Conservation (phyloP, 2,329 filamentous ascomycete species). For the Xylariomycetidae sp. region DNA sequence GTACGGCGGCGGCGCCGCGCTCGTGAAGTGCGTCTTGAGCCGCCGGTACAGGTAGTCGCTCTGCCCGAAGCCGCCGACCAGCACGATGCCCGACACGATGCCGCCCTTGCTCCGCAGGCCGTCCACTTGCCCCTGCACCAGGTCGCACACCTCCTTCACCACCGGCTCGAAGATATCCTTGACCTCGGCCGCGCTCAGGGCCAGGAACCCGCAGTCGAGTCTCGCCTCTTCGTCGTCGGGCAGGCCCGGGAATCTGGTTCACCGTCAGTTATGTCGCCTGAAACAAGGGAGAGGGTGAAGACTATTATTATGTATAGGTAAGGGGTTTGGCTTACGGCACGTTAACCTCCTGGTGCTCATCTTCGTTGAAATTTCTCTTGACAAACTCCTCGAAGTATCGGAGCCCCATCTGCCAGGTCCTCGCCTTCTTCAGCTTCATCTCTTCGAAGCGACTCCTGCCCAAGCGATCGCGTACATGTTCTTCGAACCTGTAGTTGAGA, state of each 20-base stretch:
- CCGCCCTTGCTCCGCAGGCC: conserved; percentile 57
- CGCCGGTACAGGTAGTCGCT: conserved; percentile 70
- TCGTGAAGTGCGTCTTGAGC: conserved; percentile 64
- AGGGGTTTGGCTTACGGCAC: conserved; percentile 51
- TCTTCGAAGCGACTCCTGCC: conserved; percentile 64
- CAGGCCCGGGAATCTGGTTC: conserved; percentile 60
- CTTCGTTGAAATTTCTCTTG: conserved; percentile 77
- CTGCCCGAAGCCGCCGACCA: conserved; percentile 79
- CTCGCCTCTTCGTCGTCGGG: conserved; percentile 72
- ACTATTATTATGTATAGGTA: too few species aligned
- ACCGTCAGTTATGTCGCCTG: neutral
- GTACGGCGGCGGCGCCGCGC: conserved; percentile 55
- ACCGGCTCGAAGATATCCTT: conserved; percentile 74
- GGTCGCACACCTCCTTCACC: conserved; percentile 63
- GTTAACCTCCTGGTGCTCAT: conserved; percentile 72
- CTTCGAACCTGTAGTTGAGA: conserved; percentile 76
- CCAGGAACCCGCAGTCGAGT: conserved; percentile 70
- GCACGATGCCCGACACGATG: conserved; percentile 67
- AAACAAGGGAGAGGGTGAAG: too few species aligned
- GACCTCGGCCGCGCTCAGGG: conserved; percentile 65
- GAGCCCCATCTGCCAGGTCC: conserved; percentile 75
- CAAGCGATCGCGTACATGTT: conserved; percentile 65
- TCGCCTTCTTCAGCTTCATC: conserved; percentile 73
- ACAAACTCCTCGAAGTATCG: conserved; percentile 82
- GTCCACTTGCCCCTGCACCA: conserved; percentile 64